phyloP scores from a whole-genome alignment of 1,139 yeast species.

The Cylindricascospora bacillispora region DNA sequence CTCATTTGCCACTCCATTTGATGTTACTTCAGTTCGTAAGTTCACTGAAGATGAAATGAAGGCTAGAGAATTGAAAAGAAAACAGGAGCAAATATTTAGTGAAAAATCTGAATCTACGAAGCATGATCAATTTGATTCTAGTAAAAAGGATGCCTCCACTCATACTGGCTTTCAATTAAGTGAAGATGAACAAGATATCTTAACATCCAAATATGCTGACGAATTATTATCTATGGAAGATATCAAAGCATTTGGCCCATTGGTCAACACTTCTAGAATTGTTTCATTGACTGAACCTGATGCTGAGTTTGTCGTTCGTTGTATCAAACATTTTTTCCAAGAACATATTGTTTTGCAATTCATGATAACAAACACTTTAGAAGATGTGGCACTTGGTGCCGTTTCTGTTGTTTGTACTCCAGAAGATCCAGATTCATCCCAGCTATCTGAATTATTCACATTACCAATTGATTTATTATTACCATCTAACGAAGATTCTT shows the following conservation, averaged over 20 bases:
- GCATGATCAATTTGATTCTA: slow-evolving; percentile 6
- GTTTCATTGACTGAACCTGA: slow-evolving; percentile 79
- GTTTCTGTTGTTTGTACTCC: slow-evolving; percentile 51
- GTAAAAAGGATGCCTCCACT: slow-evolving; percentile 13
- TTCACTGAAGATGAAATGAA: slow-evolving; percentile 41
- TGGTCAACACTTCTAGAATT: slow-evolving; percentile 59
- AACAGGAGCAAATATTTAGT: slow-evolving; percentile 28
- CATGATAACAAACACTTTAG: slow-evolving; percentile 73
- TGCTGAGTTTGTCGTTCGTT: slow-evolving; percentile 83
- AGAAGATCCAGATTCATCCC: slow-evolving; percentile 44
- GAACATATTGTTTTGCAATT: slow-evolving; percentile 75
- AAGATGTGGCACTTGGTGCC: slow-evolving; percentile 63
- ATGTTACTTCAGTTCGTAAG: slow-evolving; percentile 44
- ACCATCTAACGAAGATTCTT: slow-evolving; percentile 61
- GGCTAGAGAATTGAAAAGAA: slow-evolving; percentile 34
- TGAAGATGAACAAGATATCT: slow-evolving; percentile 25
- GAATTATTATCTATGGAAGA: slow-evolving; percentile 59
- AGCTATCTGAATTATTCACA: slow-evolving; percentile 56
- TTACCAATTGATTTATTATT: slow-evolving; percentile 60
- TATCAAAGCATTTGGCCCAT: slow-evolving; percentile 49
- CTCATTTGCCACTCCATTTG: slow-evolving; percentile 55
- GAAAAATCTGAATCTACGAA: slow-evolving; percentile 15
- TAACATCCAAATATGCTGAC: slow-evolving; percentile 52
- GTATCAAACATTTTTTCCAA: slow-evolving; percentile 69
- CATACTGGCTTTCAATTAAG: slow-evolving; percentile 16